A percentile compares a stretch with the other conserved stretches of the same genome.
Conservation (phyloP, 495 filamentous ascomycete genomes). For the Aspergillus panamensis region DNA sequence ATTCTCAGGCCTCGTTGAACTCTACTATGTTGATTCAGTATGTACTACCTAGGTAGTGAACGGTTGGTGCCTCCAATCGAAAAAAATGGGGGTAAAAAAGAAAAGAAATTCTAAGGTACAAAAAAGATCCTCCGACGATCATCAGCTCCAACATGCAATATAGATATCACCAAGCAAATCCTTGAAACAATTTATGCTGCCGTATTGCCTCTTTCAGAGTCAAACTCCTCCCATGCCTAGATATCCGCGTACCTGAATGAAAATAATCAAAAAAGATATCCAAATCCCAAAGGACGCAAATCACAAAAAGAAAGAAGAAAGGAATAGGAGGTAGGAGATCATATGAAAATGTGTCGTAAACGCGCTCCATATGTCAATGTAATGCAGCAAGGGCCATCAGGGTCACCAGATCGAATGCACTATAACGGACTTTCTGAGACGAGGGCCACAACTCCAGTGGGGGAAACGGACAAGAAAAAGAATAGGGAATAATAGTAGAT, state of each 20-base stretch:
- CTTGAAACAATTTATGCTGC: slow-evolving; percentile 29
- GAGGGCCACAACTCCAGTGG: slow-evolving; percentile 16
- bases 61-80: background rate
- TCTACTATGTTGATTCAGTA: background rate
- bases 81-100: background rate
- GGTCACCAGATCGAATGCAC: slow-evolving; percentile 19
- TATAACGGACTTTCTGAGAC: background rate
- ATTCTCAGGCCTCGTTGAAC: slow-evolving; percentile 1
- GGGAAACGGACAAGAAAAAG: slow-evolving; percentile 3
- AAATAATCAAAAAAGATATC: slow-evolving; percentile 13
- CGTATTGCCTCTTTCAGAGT: slow-evolving; percentile 25
- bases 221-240: slow-evolving; percentile 43
- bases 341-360: slow-evolving; percentile 1
- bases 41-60: background rate
- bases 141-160: slow-evolving; percentile 20
- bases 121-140: slow-evolving; percentile 6
- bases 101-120: slow-evolving; percentile 23
- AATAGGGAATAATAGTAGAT: background rate
- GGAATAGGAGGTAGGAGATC: background rate
- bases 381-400: slow-evolving; percentile 10
- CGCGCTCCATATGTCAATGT: slow-evolving; percentile 11
- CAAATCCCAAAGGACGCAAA: slow-evolving; percentile 9
- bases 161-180: slow-evolving; percentile 19
- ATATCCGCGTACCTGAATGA: slow-evolving; percentile 25
- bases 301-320: background rate